Base-by-base conservation (phyloP, 2,329 filamentous ascomycete genomes). In the Geoglossum cookeanum region DNA sequence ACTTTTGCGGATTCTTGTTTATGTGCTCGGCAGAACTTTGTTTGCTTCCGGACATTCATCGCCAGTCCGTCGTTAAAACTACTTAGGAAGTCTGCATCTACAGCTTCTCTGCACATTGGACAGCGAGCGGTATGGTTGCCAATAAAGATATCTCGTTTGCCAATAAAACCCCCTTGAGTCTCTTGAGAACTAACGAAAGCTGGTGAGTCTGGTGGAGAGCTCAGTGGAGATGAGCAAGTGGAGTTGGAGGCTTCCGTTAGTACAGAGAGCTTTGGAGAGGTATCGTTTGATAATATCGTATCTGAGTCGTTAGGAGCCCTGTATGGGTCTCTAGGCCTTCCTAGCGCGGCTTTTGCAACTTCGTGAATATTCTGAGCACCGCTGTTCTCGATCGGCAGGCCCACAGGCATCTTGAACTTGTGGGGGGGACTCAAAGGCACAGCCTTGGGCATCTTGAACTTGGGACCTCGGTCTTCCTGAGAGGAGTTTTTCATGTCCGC, bases 11-110 rank as follows among this genome's bases (percentile, higher is more conserved):
- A 71, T 33, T 71, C 69, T 59, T 72, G 75, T 63, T 77, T 79
- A 70, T 88, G 85, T 6, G 73, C 69, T 48, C 74, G 72, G 66
- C 84, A 88, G 67, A 88, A 87, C 17, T 68, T 71, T 22, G 74
- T 71, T 66, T 87, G 81, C 63, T 77, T 72, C 35, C 56, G 56
- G 13, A 58, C n/a, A 29, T 56, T 55, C 55, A 57, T 48, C 17
- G 22, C 13, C 55, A 22, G 51, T 37, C 49, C 49, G 7, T 33
- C 33, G 11, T 3, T n/a, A 22, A 53, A 53, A 17, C 11, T 37
- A 11, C 22, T 53, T n/a, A 53, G 15, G 22, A 53, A 53, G 1
- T 33, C 49, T 6, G 49, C 30, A 37, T 53, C 49, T 17, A 53
- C 49, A 22, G 17, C 30, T 53, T 53, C 49, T 53, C 49, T 53